phyloP scores from a whole-genome alignment of 768 basidiomycete species.

The Panaeolus cyanescens region DNA sequence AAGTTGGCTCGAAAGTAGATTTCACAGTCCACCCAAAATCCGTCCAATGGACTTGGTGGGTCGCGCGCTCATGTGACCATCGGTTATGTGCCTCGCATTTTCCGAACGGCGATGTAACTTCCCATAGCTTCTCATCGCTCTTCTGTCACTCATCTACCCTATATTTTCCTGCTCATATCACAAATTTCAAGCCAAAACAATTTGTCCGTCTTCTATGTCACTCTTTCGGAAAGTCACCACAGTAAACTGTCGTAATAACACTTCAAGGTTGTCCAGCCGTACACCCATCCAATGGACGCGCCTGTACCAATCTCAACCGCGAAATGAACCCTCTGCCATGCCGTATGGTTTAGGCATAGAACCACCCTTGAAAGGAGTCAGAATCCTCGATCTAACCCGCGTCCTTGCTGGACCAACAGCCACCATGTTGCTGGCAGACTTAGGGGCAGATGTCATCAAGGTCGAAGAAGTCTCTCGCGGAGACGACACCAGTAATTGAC shows the following conservation, averaged over 20 bases:
- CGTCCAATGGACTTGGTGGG: no score
- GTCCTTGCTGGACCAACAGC: constrained; percentile 90
- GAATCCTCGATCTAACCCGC: constrained; percentile 86
- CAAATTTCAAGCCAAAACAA: no score
- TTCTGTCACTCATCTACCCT: no score
- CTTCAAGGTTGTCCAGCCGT: neutral
- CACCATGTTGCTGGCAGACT: constrained; percentile 92
- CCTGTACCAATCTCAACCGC: constrained; percentile 18
- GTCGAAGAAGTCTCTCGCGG: constrained; percentile 80
- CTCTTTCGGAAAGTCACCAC: neutral
- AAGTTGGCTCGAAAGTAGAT: no score
- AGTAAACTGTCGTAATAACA: neutral
- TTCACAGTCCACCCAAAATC: no score
- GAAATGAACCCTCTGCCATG: constrained; percentile 19
- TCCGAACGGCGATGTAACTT: no score
- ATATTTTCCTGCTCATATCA: no score
- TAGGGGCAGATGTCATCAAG: constrained; percentile 93
- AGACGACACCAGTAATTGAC: constrained; percentile 80
- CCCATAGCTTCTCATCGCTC: no score
- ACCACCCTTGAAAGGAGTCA: constrained; percentile 79
- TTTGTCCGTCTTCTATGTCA: neutral
- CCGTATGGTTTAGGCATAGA: constrained; percentile 55
- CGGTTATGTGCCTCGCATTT: neutral
- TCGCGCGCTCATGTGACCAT: neutral
- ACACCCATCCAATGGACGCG: constrained; percentile 3